phyloP scores from a whole-genome alignment of 768 basidiomycete species.

The Suillus tomentosus region DNA sequence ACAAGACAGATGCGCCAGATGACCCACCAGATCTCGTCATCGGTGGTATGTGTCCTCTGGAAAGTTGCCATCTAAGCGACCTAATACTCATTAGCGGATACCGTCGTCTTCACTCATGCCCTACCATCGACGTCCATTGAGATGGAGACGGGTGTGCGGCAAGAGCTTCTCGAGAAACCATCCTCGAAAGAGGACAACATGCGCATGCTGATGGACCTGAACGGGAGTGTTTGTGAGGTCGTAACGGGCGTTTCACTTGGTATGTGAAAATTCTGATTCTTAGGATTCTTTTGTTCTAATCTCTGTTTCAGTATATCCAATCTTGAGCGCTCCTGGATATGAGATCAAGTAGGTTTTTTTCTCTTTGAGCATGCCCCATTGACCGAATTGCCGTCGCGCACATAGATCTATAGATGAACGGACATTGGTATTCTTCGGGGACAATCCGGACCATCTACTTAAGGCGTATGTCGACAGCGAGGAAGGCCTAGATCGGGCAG shows the following conservation, averaged over 20 bases:
- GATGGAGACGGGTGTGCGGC: slow-evolving; percentile 45
- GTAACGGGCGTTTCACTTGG: slow-evolving; percentile 89
- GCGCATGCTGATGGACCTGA: slow-evolving; percentile 85
- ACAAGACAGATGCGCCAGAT: slow-evolving; percentile 54
- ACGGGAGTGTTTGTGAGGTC: slow-evolving; percentile 86
- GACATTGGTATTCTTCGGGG: slow-evolving; percentile 74
- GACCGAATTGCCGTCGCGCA: background rate
- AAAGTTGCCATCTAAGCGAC: slow-evolving; percentile 1
- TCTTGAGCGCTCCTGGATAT: slow-evolving; percentile 77
- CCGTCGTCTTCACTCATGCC: slow-evolving; percentile 85
- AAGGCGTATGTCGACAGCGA: slow-evolving; percentile 82
- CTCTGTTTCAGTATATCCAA: slow-evolving; percentile 59
- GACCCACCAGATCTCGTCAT: slow-evolving; percentile 82
- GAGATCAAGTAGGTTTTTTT: slow-evolving; percentile 52
- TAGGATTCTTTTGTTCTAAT: background rate
- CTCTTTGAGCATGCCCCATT: slow-evolving; percentile 3
- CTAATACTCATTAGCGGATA: slow-evolving; percentile 67
- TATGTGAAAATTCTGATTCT: slow-evolving; percentile 35
- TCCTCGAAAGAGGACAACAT: slow-evolving; percentile 74
- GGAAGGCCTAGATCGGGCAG: slow-evolving; percentile 87
- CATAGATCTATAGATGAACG: slow-evolving; percentile 80
- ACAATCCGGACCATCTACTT: slow-evolving; percentile 58
- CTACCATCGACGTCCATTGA: slow-evolving; percentile 54
- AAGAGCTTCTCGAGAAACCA: slow-evolving; percentile 92
- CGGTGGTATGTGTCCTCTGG: slow-evolving; percentile 46